Percentiles rank a stretch among this genome's conserved stretches.
phyloP scores from a whole-genome alignment of 2,329 filamentous ascomycete species.

The Fusarium staphyleae region DNA sequence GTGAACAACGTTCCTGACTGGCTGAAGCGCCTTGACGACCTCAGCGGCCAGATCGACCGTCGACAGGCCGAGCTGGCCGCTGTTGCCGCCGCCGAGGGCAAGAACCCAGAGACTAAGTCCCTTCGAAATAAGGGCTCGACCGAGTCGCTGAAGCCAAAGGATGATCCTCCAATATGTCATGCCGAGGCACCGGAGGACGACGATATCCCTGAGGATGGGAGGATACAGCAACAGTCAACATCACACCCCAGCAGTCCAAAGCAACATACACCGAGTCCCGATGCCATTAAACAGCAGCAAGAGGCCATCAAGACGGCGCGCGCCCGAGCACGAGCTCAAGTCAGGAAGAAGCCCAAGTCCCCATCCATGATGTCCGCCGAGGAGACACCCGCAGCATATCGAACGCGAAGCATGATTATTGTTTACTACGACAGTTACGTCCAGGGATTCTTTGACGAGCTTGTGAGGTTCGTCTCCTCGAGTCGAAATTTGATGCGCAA shows the following conservation, averaged over 20 bases:
- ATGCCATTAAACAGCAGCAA: conserved; percentile 48
- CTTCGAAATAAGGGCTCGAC: conserved; percentile 61
- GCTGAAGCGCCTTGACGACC: conserved; percentile 64
- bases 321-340: conserved; percentile 52
- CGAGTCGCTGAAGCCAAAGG: conserved; percentile 59
- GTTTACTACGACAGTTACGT: conserved; percentile 94
- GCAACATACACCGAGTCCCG: conserved; percentile 32
- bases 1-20: conserved; percentile 65
- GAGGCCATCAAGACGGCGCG: conserved; percentile 54
- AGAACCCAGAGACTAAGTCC: conserved; percentile 48
- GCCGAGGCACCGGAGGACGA: conserved; percentile 24
- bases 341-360: conserved; percentile 59
- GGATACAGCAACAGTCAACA: conserved; percentile 19
- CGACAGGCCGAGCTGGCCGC: conserved; percentile 67
- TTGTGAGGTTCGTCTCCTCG: conserved; percentile 82
- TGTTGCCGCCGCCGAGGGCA: conserved; percentile 46
- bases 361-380: conserved; percentile 60
- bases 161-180: conserved; percentile 45
- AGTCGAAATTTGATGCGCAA: conserved; percentile 86
- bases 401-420: conserved; percentile 77
- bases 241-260: conserved; percentile 42
- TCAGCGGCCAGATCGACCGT: conserved; percentile 66
- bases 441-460: conserved; percentile 80
- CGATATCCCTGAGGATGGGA: conserved; percentile 32
- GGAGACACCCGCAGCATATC: conserved; percentile 63